Evolutionary conservation across 495 filamentous ascomycete species (phyloP).

Genomic region (Hyaloscypha hepaticicola): DNA sequence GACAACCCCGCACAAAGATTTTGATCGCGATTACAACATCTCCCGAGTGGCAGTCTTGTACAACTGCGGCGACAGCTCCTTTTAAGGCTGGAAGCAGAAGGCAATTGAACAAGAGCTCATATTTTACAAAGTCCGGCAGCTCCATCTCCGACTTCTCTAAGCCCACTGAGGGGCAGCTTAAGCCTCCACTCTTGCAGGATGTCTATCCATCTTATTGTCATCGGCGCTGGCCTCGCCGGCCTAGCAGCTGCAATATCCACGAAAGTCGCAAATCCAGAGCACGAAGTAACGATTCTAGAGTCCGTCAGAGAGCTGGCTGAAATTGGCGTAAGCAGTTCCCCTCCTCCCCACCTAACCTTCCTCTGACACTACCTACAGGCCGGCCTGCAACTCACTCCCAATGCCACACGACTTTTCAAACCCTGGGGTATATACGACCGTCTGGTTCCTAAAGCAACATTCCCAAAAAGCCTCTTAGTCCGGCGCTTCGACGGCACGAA

Average conservation of each 20-base stretch:
- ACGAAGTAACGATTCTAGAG: conserved; percentile 31
- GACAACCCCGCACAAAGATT: neutral
- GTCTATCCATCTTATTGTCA: conserved; percentile 38
- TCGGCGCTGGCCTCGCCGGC: conserved; percentile 48
- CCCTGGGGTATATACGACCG: conserved; percentile 51
- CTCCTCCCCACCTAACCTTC: neutral
- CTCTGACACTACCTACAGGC: conserved; percentile 33
- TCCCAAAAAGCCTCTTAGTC: conserved; percentile 54
- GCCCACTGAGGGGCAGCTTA: neutral
- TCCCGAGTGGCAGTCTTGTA: neutral
- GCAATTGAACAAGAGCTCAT: too few relatives aligned
- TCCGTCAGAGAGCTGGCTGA: conserved; percentile 38
- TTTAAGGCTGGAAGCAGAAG: too few relatives aligned
- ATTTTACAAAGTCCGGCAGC: neutral
- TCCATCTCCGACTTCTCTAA: neutral
- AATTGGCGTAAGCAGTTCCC: conserved; percentile 42
- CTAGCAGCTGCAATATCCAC: conserved; percentile 44
- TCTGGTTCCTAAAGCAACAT: conserved; percentile 47
- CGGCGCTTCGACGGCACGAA: conserved; percentile 56
- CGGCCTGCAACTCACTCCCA: conserved; percentile 58
- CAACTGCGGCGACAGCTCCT: too few relatives aligned
- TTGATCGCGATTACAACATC: neutral
- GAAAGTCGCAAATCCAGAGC: conserved; percentile 33
- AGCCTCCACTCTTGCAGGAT: neutral
- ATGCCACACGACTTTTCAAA: conserved; percentile 52